A percentile compares a stretch with the other conserved stretches of the same genome.
These are phyloP conservation scores for Oryza meridionalis DNA, from an alignment of 176 grass and related monocot species.

Conservation along the genomic window DNA sequence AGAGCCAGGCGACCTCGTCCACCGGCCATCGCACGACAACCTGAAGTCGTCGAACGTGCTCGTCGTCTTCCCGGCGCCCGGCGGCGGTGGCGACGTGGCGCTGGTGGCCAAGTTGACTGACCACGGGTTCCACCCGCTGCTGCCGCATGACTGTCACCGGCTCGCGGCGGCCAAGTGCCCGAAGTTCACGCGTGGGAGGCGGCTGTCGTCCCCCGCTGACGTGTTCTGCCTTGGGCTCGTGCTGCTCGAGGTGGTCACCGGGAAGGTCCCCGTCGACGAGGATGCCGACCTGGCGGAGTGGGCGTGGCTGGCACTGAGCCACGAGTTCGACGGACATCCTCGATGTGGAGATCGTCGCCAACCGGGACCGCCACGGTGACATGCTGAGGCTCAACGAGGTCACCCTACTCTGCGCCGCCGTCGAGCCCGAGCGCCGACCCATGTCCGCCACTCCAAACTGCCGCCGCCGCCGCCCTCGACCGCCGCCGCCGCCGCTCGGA, in stretches of 20 bases:
- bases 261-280: constrained; percentile 67
- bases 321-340: constrained; percentile 92
- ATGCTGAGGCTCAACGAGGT: constrained; percentile 87
- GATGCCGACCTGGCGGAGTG: constrained; percentile 78
- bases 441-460: no score
- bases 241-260: constrained; percentile 84
- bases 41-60: constrained; percentile 88
- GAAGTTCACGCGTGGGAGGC: constrained; percentile 51
- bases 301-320: constrained; percentile 70
- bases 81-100: background rate
- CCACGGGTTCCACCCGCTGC: constrained; percentile 67
- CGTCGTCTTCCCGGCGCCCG: constrained; percentile 36
- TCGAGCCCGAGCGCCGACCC: constrained; percentile 69
- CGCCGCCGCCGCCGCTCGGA: no score
- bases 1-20: no score
- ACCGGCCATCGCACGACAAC: constrained; percentile 83
- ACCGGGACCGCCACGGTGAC: constrained; percentile 61
- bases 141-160: constrained; percentile 54
- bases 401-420: constrained; percentile 67
- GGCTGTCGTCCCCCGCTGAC: constrained; percentile 62
- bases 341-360: constrained; percentile 76
- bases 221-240: constrained; percentile 89
- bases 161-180: constrained; percentile 69
- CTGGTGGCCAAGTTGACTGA: constrained; percentile 70
- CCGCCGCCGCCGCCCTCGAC: no score